phyloP scores from a whole-genome alignment of 148 eudicot species.

The Fallopia convolvulus region DNA sequence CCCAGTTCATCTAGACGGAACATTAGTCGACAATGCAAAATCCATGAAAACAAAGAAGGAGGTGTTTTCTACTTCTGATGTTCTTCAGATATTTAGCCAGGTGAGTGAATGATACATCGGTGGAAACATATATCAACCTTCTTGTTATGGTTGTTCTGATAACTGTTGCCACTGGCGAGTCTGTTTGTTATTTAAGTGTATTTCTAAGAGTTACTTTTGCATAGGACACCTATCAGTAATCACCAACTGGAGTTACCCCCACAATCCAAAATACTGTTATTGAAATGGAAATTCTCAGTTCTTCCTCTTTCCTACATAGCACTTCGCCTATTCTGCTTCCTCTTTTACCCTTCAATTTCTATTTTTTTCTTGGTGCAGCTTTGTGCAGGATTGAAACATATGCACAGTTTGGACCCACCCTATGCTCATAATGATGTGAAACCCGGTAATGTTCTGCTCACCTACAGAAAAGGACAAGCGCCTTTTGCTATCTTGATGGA shows the following conservation, averaged over 20 bases:
- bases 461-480: slow-evolving; percentile 70
- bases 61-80: slow-evolving; percentile 73
- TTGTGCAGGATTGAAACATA: slow-evolving; percentile 91
- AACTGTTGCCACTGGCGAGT: not conserved
- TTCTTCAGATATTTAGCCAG: slow-evolving; percentile 90
- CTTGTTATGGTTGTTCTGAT: not conserved
- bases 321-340: not conserved
- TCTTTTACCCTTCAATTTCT: not conserved
- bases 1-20: slow-evolving; percentile 91
- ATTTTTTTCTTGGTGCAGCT: slow-evolving; percentile 39
- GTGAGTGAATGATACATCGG: slow-evolving; percentile 20
- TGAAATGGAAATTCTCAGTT: not conserved
- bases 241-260: not conserved
- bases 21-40: slow-evolving; percentile 65
- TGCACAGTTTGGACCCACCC: slow-evolving; percentile 86
- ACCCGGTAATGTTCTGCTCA: slow-evolving; percentile 84
- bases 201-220: not conserved
- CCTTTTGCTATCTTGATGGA: slow-evolving; percentile 91
- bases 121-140: not conserved
- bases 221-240: not conserved
- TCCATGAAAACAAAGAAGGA: slow-evolving; percentile 75
- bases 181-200: not conserved
- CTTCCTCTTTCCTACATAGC: not conserved
- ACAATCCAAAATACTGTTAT: not conserved
- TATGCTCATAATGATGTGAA: slow-evolving; percentile 98